These are phyloP conservation scores for Apophysomyces variabilis DNA, from an alignment of 371 early-diverging fungal species.

Conservation along the genomic window DNA sequence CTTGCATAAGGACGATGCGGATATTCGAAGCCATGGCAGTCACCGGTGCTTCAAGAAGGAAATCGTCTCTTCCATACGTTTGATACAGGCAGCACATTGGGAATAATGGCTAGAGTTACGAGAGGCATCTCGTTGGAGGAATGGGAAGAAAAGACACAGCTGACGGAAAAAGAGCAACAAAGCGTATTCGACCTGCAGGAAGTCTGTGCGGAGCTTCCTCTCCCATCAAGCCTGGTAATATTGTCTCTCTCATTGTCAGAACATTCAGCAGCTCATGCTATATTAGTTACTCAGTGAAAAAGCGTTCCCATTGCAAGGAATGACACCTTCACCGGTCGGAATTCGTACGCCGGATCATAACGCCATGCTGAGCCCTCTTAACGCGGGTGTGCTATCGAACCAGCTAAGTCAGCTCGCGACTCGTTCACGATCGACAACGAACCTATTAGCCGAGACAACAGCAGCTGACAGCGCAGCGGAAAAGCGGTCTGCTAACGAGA, in stretches of 20 bases:
- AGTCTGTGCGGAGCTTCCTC: slow-evolving; percentile 68
- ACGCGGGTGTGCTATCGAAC: slow-evolving; percentile 34
- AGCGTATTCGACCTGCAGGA: slow-evolving; percentile 70
- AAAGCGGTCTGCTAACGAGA: slow-evolving; percentile 33
- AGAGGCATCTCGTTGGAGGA: slow-evolving; percentile 60
- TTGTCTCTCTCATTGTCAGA: background rate
- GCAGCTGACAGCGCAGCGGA: slow-evolving; percentile 38
- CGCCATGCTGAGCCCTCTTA: slow-evolving; percentile 26
- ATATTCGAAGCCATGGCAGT: too few relatives aligned
- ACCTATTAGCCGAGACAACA: slow-evolving; percentile 40
- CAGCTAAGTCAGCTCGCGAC: slow-evolving; percentile 29
- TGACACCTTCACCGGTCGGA: slow-evolving; percentile 33
- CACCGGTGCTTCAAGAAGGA: too few relatives aligned
- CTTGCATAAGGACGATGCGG: too few relatives aligned
- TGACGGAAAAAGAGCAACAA: slow-evolving; percentile 62
- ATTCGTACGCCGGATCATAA: slow-evolving; percentile 35
- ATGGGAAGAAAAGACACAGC: slow-evolving; percentile 69
- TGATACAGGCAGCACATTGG: too few relatives aligned
- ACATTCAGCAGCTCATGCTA: slow-evolving; percentile 15
- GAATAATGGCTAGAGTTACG: slow-evolving; percentile 35
- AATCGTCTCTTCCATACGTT: too few relatives aligned
- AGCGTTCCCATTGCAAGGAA: slow-evolving; percentile 26
- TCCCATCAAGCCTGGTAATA: slow-evolving; percentile 61
- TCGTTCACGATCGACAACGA: slow-evolving; percentile 51
- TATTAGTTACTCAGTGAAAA: slow-evolving; percentile 35